phyloP scores from a whole-genome alignment of 345 rosid genomes.

The Lumnitzera racemosa region DNA sequence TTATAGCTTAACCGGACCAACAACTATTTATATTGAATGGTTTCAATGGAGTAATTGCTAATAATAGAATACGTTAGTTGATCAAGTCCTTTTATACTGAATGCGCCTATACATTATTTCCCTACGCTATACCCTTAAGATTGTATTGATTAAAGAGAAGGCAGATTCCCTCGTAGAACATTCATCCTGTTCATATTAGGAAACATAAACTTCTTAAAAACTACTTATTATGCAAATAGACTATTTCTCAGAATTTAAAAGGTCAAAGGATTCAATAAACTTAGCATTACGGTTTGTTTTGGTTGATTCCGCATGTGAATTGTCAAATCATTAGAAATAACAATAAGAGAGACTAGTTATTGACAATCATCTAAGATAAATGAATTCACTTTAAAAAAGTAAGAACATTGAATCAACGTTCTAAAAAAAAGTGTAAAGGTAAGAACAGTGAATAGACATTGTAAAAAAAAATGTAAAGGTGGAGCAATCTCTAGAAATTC shows the following conservation, averaged over 20 bases:
- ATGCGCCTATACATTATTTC: constrained; percentile 91
- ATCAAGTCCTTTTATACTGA: constrained; percentile 79
- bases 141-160: constrained; percentile 89
- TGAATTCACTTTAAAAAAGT: too few relatives aligned
- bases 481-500: too few relatives aligned
- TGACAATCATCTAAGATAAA: not conserved
- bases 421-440: too few relatives aligned
- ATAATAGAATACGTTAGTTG: constrained; percentile 65
- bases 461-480: too few relatives aligned
- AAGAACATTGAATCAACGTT: too few relatives aligned
- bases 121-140: constrained; percentile 85
- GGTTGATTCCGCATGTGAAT: not conserved
- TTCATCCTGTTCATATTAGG: constrained; percentile 37
- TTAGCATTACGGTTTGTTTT: constrained; percentile 37
- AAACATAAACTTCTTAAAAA: not conserved
- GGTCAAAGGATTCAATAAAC: not conserved
- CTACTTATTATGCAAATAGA: not conserved
- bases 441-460: too few relatives aligned
- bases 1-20: constrained; percentile 90
- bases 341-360: not conserved
- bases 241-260: not conserved
- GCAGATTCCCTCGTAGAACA: constrained; percentile 70
- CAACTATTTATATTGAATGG: constrained; percentile 63
- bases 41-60: constrained; percentile 58
- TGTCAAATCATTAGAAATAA: not conserved